A percentile compares a stretch with the other conserved stretches of the same genome.
Evolutionary conservation across 1,284 basidiomycete genomes (phyloP).

Genomic region (Clitocybe nebularis): DNA sequence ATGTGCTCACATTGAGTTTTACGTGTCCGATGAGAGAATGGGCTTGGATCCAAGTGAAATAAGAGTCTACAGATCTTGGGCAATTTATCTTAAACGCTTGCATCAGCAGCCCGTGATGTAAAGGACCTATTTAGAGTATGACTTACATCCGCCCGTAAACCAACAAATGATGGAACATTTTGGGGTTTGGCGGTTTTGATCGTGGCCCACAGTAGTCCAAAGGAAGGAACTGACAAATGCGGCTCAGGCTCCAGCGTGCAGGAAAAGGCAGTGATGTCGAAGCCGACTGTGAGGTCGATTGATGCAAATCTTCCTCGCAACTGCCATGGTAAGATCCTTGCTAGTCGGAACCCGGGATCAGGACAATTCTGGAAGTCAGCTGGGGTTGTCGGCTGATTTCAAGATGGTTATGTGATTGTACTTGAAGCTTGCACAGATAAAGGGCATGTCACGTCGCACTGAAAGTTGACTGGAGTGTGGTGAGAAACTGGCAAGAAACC

Average conservation of each 20-base stretch:
- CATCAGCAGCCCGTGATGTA: conserved; percentile 20
- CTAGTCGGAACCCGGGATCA: conserved; percentile 11
- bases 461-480: too few relatives aligned
- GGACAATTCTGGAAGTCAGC: background rate
- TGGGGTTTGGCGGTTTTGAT: conserved; percentile 14
- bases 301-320: conserved; percentile 9
- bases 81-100: conserved; percentile 13
- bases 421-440: too few relatives aligned
- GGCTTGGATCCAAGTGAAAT: conserved; percentile 12
- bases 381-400: background rate
- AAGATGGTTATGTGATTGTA: too few relatives aligned
- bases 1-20: conserved; percentile 13
- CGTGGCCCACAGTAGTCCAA: conserved; percentile 12
- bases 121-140: conserved; percentile 10
- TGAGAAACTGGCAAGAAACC: too few relatives aligned
- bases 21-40: conserved; percentile 8
- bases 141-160: conserved; percentile 12
- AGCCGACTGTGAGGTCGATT: conserved; percentile 10
- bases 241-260: conserved; percentile 13
- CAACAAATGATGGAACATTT: conserved; percentile 20
- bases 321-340: conserved; percentile 17
- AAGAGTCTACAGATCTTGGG: conserved; percentile 8
- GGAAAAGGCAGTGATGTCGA: conserved; percentile 7
- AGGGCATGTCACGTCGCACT: too few relatives aligned
- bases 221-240: conserved; percentile 16